Conservation (phyloP, 1,284 basidiomycete species). For the Abortiporus biennis region DNA sequence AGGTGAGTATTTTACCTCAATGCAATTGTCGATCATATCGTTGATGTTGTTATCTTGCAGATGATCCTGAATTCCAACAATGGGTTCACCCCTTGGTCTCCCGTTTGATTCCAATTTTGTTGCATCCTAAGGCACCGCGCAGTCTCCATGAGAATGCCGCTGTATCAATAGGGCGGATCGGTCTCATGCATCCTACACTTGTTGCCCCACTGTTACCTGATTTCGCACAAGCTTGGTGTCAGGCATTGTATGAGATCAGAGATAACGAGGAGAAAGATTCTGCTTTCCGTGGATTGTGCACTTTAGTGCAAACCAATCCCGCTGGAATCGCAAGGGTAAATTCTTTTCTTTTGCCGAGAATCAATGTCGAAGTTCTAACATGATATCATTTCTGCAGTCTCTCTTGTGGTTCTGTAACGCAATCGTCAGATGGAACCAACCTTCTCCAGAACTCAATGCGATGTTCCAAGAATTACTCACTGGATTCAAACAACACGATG, state of each 20-base stretch:
- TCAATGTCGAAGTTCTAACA: slow-evolving; percentile 6
- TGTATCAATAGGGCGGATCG: slow-evolving; percentile 97
- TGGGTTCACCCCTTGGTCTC: slow-evolving; percentile 86
- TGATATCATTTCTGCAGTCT: slow-evolving; percentile 43
- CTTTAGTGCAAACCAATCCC: slow-evolving; percentile 92
- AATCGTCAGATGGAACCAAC: slow-evolving; percentile 90
- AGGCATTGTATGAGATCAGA: slow-evolving; percentile 95
- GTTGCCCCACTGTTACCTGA: slow-evolving; percentile 89
- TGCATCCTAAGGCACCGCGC: slow-evolving; percentile 89
- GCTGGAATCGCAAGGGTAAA: slow-evolving; percentile 82
- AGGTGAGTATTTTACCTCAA: slow-evolving; percentile 35
- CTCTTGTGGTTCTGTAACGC: slow-evolving; percentile 95
- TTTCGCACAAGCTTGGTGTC: slow-evolving; percentile 96
- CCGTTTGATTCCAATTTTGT: slow-evolving; percentile 87
- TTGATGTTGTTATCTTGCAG: slow-evolving; percentile 27
- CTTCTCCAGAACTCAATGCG: slow-evolving; percentile 80
- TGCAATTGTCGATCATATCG: slow-evolving; percentile 4
- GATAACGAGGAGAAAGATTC: slow-evolving; percentile 99
- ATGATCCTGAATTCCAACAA: slow-evolving; percentile 80
- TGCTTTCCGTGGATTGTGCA: slow-evolving; percentile 97
- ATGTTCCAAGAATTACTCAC: slow-evolving; percentile 86
- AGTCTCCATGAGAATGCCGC: slow-evolving; percentile 97
- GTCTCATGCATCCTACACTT: slow-evolving; percentile 83
- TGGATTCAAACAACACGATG: slow-evolving; percentile 83
- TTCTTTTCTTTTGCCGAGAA: slow-evolving; percentile 10